Conservation (phyloP, 805 yeast genomes). For the Starmera pachycereana region DNA sequence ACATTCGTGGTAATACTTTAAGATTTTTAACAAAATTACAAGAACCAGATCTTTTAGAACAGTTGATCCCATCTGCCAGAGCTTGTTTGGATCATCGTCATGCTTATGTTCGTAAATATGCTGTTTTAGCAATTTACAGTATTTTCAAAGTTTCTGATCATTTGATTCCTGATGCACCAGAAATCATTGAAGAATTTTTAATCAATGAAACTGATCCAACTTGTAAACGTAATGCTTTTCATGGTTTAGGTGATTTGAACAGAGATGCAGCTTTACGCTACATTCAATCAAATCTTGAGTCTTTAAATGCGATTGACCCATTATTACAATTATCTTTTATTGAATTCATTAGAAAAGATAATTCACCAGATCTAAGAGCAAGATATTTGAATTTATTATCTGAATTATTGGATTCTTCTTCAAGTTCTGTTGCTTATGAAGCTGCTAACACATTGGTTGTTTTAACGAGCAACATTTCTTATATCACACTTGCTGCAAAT, state of each 20-base stretch:
- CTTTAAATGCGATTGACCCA: constrained; percentile 63
- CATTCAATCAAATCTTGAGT: constrained; percentile 57
- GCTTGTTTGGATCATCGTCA: constrained; percentile 92
- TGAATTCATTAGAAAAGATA: constrained; percentile 82
- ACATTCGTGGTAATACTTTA: constrained; percentile 89
- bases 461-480: constrained; percentile 52
- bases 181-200: constrained; percentile 62
- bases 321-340: constrained; percentile 81
- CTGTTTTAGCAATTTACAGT: constrained; percentile 81
- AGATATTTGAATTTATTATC: constrained; percentile 65
- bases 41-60: constrained; percentile 91
- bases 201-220: constrained; percentile 83
- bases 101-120: constrained; percentile 96
- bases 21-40: constrained; percentile 83
- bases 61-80: constrained; percentile 87
- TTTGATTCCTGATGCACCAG: constrained; percentile 93
- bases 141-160: constrained; percentile 77
- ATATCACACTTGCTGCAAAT: constrained; percentile 68
- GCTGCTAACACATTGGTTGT: constrained; percentile 73
- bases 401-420: constrained; percentile 59
- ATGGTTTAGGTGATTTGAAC: constrained; percentile 72
- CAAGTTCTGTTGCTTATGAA: constrained; percentile 75
- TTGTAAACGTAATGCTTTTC: constrained; percentile 92
- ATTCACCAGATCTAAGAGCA: constrained; percentile 51
- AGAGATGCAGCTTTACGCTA: constrained; percentile 78